These are phyloP conservation scores for Wickerhamiella hasegawae DNA, from an alignment of 805 yeast genomes.

Conservation along the genomic window DNA sequence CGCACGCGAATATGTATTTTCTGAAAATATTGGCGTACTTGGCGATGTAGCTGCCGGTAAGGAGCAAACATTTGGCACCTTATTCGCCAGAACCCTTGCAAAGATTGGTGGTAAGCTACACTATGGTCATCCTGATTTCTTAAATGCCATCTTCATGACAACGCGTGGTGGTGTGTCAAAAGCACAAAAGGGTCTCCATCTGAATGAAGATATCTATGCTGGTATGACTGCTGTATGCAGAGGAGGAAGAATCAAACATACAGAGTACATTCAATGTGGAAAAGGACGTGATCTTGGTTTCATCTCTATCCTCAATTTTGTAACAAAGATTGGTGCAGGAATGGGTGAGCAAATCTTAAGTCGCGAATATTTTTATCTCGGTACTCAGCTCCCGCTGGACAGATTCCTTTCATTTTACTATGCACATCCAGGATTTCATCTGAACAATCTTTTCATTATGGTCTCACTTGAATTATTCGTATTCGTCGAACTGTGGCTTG, in stretches of 20 bases:
- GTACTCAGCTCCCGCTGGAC: slow-evolving; percentile 62
- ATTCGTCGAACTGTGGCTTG: slow-evolving; percentile 42
- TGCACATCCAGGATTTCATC: slow-evolving; percentile 78
- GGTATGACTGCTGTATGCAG: slow-evolving; percentile 67
- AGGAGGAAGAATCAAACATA: slow-evolving; percentile 73
- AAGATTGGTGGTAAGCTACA: slow-evolving; percentile 72
- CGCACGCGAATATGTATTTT: slow-evolving; percentile 68
- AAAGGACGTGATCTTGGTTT: slow-evolving; percentile 78
- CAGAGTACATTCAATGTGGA: slow-evolving; percentile 75
- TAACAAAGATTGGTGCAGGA: slow-evolving; percentile 77
- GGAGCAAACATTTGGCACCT: slow-evolving; percentile 76
- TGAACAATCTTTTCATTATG: slow-evolving; percentile 61
- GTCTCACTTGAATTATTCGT: slow-evolving; percentile 50
- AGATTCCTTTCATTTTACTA: slow-evolving; percentile 66
- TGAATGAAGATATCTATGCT: slow-evolving; percentile 76
- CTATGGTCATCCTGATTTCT: slow-evolving; percentile 77
- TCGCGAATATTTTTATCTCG: slow-evolving; percentile 63
- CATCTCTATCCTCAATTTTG: slow-evolving; percentile 66
- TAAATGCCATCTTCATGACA: slow-evolving; percentile 60
- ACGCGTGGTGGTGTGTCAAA: slow-evolving; percentile 80
- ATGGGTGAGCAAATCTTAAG: slow-evolving; percentile 83
- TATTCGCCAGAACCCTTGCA: slow-evolving; percentile 69
- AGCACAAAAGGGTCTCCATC: slow-evolving; percentile 68
- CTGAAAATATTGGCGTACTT: slow-evolving; percentile 65
- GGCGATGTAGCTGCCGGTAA: slow-evolving; percentile 84